Percentiles rank a stretch among this genome's conserved stretches.
Conservation (phyloP, 306 rosid genomes). For the Vicia villosa region DNA sequence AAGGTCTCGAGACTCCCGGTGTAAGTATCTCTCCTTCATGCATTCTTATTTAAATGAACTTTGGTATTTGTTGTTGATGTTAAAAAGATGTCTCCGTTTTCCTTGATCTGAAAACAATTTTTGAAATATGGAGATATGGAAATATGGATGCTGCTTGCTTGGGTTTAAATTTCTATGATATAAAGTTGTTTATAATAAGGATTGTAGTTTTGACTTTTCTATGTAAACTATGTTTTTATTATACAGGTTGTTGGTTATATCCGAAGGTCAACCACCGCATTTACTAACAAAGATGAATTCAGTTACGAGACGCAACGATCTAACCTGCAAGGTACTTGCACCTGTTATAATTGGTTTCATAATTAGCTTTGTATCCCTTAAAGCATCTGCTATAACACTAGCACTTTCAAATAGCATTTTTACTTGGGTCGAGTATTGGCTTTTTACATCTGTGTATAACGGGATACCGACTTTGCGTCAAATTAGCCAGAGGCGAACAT, state of each 20-base stretch:
- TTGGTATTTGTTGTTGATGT: constrained; percentile 7
- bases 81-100: background rate
- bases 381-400: constrained; percentile 78
- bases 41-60: background rate
- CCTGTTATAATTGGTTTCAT: constrained; percentile 85
- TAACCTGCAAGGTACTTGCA: constrained; percentile 75
- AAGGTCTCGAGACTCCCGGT: constrained; percentile 69
- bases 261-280: constrained; percentile 69
- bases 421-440: constrained; percentile 86
- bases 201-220: too few relatives aligned
- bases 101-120: background rate
- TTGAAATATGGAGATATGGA: too few relatives aligned
- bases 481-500: constrained; percentile 57
- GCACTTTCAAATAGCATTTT: constrained; percentile 70
- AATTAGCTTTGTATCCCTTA: constrained; percentile 77
- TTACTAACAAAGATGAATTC: constrained; percentile 72
- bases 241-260: too few relatives aligned
- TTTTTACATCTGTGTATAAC: constrained; percentile 69
- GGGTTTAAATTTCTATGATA: too few relatives aligned
- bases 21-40: constrained; percentile 49
- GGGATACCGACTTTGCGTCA: constrained; percentile 72
- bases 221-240: too few relatives aligned
- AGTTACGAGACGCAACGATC: constrained; percentile 74
- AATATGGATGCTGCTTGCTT: too few relatives aligned
- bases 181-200: too few relatives aligned